Evolutionary conservation across 2,329 filamentous ascomycete genomes (phyloP), one percentile per base, ranked within the genome.

Genomic region (Eurotiales sp.): DNA sequence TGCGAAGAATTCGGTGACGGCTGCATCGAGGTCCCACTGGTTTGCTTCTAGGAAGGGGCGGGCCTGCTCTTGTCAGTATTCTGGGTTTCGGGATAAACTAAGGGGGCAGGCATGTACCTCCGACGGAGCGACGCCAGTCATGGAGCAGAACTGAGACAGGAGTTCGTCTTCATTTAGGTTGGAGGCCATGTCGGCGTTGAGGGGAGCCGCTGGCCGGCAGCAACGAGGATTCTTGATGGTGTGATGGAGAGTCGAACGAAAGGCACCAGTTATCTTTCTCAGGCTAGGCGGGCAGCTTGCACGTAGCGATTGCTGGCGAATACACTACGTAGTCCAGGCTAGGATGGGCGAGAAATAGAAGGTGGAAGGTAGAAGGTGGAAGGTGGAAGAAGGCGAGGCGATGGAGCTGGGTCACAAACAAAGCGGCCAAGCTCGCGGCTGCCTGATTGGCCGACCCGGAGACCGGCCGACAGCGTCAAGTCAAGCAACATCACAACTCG

Each of bases 21-120:
- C 86, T 8, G 76, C 72, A 57, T 79, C 75, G 39, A 88, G 71
- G 61, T 90, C 79, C 85, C 87, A 90, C 57, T 79, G 72, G 61
- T 79, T 83, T 30, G 79, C 77, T 19, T 76, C 73, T 7, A 92
- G 81, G 58, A 87, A 87, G 55, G 85, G 77, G 51, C 76, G 76
- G 42, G 87, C 87, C 86, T 90, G 56, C 19, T 36, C 23, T 39
- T 17, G 51, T 14, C 41, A 39, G 8, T 36, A 2, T 21, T 22
- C 21, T 2, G n/a, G 15, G 3, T n/a, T 2, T n/a, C 23, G 3
- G 25, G 25, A 15, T 15, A 15, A 8, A 34, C n/a, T 14, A 34
- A n/a, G 4, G 23, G 22, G 4, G 27, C 21, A 14, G n/a, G 11
- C 45, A 53, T 65, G 46, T 70, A 81, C 80, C 62, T 77, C 71